Percentiles rank a stretch among this genome's conserved stretches.
Evolutionary conservation across 2,329 filamentous ascomycete genomes (phyloP).

Genomic region (Trichophyton mentagrophytes): DNA sequence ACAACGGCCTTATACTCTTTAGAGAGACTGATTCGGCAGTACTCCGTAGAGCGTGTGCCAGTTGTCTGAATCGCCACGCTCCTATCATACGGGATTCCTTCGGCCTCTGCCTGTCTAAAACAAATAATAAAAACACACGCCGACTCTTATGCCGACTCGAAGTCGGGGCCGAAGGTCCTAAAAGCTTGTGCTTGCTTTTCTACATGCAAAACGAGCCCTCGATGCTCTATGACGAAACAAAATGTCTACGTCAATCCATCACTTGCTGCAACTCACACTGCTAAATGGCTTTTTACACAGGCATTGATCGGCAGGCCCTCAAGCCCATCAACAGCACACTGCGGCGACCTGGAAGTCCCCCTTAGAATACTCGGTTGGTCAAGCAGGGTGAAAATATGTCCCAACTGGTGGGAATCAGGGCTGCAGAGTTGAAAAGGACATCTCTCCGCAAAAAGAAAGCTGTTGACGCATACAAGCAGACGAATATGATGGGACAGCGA

Average conservation of each 20-base stretch:
- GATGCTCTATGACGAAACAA: too few species aligned
- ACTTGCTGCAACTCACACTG: too few species aligned
- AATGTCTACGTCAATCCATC: too few species aligned
- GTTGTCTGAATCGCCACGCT: too few species aligned
- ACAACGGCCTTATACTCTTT: not conserved
- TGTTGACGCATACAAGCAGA: not conserved
- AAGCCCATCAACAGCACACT: too few species aligned
- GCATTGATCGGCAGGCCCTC: too few species aligned
- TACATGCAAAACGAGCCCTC: not conserved
- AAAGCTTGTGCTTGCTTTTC: not conserved
- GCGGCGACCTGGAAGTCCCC: too few species aligned
- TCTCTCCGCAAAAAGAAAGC: not conserved
- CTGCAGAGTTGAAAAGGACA: not conserved
- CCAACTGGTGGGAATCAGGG: not conserved
- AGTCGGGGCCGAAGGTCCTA: not conserved
- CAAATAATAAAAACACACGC: not conserved
- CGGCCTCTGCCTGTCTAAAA: not conserved
- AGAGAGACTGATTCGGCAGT: too few species aligned
- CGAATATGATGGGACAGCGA: not conserved
- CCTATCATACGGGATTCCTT: not conserved
- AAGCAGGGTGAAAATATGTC: too few species aligned
- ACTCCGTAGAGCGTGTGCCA: too few species aligned
- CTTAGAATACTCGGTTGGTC: too few species aligned
- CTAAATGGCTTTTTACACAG: too few species aligned
- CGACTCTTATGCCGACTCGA: not conserved